phyloP scores from a whole-genome alignment of 768 basidiomycete species.

The Gyrodon lividus region DNA sequence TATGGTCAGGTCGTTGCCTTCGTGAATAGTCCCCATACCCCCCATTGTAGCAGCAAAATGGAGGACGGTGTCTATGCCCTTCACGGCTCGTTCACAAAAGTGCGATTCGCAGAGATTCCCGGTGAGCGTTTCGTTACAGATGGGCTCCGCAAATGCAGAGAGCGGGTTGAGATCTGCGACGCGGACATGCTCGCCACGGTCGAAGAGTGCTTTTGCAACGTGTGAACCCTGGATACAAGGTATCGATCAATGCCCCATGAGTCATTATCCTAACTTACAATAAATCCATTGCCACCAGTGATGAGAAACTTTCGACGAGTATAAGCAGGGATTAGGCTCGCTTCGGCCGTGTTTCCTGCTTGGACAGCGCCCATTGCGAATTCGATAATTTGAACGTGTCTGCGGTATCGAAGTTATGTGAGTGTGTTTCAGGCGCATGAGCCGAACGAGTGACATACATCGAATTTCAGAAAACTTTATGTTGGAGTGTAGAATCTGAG shows the following conservation, averaged over 20 bases:
- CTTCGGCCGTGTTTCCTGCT: not conserved
- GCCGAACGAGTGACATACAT: not conserved
- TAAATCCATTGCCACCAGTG: slow-evolving; percentile 54
- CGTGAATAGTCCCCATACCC: slow-evolving; percentile 63
- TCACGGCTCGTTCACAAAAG: slow-evolving; percentile 38
- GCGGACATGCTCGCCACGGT: slow-evolving; percentile 36
- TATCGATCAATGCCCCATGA: not conserved
- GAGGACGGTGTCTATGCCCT: slow-evolving; percentile 44
- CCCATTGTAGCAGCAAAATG: slow-evolving; percentile 66
- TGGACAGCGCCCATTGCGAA: not conserved
- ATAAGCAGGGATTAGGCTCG: not conserved
- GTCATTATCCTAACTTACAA: slow-evolving; percentile 35
- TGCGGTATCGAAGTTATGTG: not conserved
- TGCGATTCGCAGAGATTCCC: slow-evolving; percentile 48
- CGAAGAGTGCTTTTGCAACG: slow-evolving; percentile 40
- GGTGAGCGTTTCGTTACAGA: slow-evolving; percentile 36
- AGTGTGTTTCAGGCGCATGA: not conserved
- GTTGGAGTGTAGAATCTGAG: not conserved
- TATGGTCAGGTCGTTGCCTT: slow-evolving; percentile 46
- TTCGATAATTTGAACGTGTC: too few species aligned
- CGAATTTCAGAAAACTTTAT: not conserved
- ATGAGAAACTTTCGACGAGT: slow-evolving; percentile 33
- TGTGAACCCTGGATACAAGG: slow-evolving; percentile 45
- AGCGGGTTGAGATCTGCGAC: slow-evolving; percentile 40
- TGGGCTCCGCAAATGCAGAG: slow-evolving; percentile 20